These are phyloP conservation scores for Tulasnella sp. DNA, from an alignment of 768 basidiomycete genomes.

Conservation along the genomic window DNA sequence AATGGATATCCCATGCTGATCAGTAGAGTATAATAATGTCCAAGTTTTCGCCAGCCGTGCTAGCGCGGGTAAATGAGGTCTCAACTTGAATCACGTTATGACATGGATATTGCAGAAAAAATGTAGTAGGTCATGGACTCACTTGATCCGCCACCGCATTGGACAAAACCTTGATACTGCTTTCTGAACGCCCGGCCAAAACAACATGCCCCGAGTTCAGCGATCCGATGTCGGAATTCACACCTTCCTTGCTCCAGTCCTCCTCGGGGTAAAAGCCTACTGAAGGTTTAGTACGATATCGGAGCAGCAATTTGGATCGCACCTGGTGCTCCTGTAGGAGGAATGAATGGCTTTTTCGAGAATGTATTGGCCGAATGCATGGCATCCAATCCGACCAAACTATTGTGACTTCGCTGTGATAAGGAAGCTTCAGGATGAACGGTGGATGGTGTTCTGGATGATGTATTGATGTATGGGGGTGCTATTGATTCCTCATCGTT, in stretches of 20 bases:
- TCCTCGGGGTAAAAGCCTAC: conserved; percentile 47
- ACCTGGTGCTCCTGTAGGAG: conserved; percentile 54
- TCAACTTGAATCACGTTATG: conserved; percentile 36
- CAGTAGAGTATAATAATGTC: conserved; percentile 77
- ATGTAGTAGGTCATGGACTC: conserved; percentile 21
- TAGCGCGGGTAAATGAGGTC: conserved; percentile 58
- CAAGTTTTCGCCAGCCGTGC: conserved; percentile 56
- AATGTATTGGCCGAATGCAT: conserved; percentile 29
- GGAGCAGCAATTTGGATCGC: background rate
- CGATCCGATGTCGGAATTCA: conserved; percentile 25
- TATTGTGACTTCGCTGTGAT: background rate
- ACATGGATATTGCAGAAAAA: conserved; percentile 1
- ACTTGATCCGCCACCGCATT: conserved; percentile 48
- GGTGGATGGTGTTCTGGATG: background rate
- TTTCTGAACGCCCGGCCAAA: conserved; percentile 42
- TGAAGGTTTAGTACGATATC: background rate
- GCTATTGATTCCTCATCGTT: conserved; percentile 1
- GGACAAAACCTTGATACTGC: conserved; percentile 41
- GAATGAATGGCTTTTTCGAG: conserved; percentile 32
- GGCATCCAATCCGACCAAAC: background rate
- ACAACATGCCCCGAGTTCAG: conserved; percentile 31
- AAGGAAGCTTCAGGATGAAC: too few relatives aligned
- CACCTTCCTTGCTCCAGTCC: conserved; percentile 55
- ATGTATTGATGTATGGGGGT: background rate
- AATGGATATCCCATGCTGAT: conserved; percentile 89